A percentile compares a stretch with the other conserved stretches of the same genome.
Conservation (phyloP, 352 stramenopile species). For the Pythium myriotylum region DNA sequence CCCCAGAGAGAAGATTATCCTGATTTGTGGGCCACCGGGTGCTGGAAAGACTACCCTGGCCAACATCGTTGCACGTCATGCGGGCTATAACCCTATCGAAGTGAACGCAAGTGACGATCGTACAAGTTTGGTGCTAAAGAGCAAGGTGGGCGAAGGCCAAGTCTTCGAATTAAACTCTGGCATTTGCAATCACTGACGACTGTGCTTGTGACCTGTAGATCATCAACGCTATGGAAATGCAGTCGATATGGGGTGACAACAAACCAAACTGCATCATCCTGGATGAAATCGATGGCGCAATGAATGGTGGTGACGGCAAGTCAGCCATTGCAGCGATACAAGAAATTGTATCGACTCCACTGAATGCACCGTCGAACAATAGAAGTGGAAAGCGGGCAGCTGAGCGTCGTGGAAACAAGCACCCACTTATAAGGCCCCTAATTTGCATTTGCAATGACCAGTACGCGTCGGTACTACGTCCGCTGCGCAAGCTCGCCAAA, state of each 20-base stretch:
- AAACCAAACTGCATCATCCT: slow-evolving; percentile 98
- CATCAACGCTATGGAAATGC: slow-evolving; percentile 92
- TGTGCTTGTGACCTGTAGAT: slow-evolving; percentile 39
- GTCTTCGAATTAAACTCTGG: no score
- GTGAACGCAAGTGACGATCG: slow-evolving; percentile 98
- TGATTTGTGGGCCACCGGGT: slow-evolving; percentile 94
- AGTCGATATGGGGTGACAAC: slow-evolving; percentile 84
- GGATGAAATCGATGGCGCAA: slow-evolving; percentile 98
- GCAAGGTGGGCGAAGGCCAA: no score
- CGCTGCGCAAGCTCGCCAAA: slow-evolving; percentile 92
- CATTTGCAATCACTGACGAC: no score
- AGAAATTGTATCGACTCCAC: slow-evolving; percentile 89
- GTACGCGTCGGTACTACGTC: slow-evolving; percentile 93
- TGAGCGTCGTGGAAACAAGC: slow-evolving; percentile 33
- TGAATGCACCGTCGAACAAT: slow-evolving; percentile 46
- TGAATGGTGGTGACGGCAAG: slow-evolving; percentile 83
- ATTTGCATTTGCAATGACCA: slow-evolving; percentile 99
- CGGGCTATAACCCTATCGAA: slow-evolving; percentile 97
- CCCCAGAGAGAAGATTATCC: slow-evolving; percentile 88
- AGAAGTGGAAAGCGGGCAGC: slow-evolving; percentile 39
- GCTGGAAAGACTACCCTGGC: slow-evolving; percentile 97
- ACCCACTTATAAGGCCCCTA: slow-evolving; percentile 91
- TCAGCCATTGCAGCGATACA: slow-evolving; percentile 91
- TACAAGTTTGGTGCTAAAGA: slow-evolving; percentile 88
- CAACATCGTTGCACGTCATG: slow-evolving; percentile 94